These are phyloP conservation scores for Corymbia maculata DNA, from an alignment of 345 rosid genomes.

Conservation along the genomic window DNA sequence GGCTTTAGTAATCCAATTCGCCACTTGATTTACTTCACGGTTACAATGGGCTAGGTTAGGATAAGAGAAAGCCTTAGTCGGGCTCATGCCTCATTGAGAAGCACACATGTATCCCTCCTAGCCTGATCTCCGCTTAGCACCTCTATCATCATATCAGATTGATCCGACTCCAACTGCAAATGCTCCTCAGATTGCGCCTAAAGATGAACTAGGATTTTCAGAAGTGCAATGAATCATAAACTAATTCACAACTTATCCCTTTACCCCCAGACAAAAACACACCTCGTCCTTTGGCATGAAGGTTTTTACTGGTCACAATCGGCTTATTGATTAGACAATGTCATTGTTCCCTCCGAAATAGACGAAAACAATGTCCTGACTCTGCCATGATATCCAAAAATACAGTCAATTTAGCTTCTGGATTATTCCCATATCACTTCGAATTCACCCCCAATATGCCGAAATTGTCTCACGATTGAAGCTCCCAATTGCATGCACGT, in stretches of 20 bases:
- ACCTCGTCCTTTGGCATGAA: background rate
- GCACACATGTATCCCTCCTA: background rate
- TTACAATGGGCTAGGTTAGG: background rate
- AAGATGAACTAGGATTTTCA: background rate
- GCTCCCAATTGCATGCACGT: too few species aligned
- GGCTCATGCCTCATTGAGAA: background rate
- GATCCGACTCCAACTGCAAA: background rate
- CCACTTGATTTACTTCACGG: background rate
- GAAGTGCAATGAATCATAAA: background rate
- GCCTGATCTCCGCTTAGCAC: background rate
- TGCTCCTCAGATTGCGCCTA: background rate
- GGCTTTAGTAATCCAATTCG: accelerated
- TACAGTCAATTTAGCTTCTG: background rate
- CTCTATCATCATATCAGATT: too few species aligned
- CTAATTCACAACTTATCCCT: background rate
- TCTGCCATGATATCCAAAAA: background rate
- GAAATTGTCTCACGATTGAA: too few species aligned
- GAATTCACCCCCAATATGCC: background rate
- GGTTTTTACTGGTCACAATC: background rate
- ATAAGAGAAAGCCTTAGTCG: background rate
- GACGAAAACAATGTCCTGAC: background rate
- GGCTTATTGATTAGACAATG: background rate
- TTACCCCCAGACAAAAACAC: too few species aligned
- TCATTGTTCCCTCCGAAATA: background rate
- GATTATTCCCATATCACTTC: background rate